phyloP scores from a whole-genome alignment of 352 stramenopile genomes.

The Globisporangium radiosum region DNA sequence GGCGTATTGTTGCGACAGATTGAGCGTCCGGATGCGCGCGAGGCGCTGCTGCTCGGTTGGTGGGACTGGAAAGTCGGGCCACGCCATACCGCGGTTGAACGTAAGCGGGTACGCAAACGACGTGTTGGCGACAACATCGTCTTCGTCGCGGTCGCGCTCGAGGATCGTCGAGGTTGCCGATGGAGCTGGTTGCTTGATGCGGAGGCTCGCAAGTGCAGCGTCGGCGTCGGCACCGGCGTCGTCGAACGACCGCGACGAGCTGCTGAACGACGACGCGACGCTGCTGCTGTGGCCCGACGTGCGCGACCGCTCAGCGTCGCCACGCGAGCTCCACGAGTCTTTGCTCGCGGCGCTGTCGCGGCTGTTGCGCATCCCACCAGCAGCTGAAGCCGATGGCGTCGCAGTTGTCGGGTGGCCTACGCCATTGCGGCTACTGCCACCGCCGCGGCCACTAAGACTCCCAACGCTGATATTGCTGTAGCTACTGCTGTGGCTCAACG shows the following conservation, averaged over 20 bases:
- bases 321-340: conserved; percentile 19
- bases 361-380: not conserved
- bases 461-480: conserved; percentile 16
- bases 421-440: too few species aligned
- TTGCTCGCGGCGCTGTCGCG: conserved; percentile 5
- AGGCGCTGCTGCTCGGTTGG: conserved; percentile 45
- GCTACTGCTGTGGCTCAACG: not conserved
- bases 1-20: conserved; percentile 73
- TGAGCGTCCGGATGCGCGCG: conserved; percentile 51
- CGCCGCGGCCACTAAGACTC: not conserved
- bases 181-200: conserved; percentile 1
- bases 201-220: conserved; percentile 14
- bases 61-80: conserved; percentile 66
- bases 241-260: conserved; percentile 13
- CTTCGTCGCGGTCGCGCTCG: conserved; percentile 31
- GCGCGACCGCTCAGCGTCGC: conserved; percentile 10
- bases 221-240: conserved; percentile 9
- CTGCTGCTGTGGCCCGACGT: conserved; percentile 16
- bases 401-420: too few species aligned
- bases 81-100: conserved; percentile 68
- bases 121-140: conserved; percentile 52
- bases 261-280: conserved; percentile 19
- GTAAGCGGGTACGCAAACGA: conserved; percentile 58
- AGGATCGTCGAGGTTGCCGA: conserved; percentile 1
- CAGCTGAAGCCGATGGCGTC: too few species aligned